These are phyloP conservation scores for Tolypocladium cylindrosporum DNA, from an alignment of 2,329 filamentous ascomycete species.

Conservation along the genomic window DNA sequence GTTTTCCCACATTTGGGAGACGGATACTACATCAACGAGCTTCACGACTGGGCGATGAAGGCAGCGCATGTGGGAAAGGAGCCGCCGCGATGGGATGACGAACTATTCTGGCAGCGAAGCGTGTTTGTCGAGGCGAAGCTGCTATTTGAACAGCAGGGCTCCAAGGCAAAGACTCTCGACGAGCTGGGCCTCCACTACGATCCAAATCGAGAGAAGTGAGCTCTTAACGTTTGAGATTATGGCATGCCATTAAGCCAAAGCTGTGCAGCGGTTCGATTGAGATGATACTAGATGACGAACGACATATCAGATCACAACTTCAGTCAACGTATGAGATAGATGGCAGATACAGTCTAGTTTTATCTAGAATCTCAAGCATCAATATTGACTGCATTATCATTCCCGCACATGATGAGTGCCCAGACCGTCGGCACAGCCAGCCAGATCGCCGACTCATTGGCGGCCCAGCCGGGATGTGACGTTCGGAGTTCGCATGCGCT, in stretches of 20 bases:
- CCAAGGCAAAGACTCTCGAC: conserved; percentile 52
- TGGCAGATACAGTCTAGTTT: neutral
- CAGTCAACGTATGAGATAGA: neutral
- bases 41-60: conserved; percentile 50
- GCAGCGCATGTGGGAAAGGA: conserved; percentile 49
- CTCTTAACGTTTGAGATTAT: neutral
- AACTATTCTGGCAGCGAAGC: conserved; percentile 62
- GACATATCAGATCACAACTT: neutral
- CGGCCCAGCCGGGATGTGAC: no score
- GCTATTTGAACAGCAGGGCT: conserved; percentile 58
- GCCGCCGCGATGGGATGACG: conserved; percentile 61
- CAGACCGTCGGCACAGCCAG: no score
- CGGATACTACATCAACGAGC: conserved; percentile 57
- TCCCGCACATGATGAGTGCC: neutral
- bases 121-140: conserved; percentile 61
- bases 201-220: conserved; percentile 5
- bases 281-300: no score
- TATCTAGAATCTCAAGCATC: neutral
- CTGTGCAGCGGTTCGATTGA: neutral
- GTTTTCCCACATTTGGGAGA: conserved; percentile 34
- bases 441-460: no score
- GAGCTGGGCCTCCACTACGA: conserved; percentile 62
- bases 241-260: neutral
- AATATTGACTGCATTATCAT: neutral
- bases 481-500: no score